Conservation (phyloP, 257 asterid species). For the Cinchona pubescens region DNA sequence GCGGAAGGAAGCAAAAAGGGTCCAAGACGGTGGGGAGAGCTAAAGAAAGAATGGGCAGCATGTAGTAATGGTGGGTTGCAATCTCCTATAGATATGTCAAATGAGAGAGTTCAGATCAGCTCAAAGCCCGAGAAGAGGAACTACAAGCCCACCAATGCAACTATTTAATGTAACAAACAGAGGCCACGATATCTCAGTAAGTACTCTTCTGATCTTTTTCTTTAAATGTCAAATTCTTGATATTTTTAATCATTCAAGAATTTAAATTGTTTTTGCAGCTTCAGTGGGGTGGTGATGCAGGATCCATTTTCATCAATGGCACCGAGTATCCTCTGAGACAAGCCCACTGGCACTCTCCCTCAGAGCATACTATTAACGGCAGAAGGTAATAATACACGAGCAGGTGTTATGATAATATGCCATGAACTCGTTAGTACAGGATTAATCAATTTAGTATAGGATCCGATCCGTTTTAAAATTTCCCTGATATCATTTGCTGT, state of each 20-base stretch:
- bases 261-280: slow-evolving; percentile 30
- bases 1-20: slow-evolving; percentile 40
- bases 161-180: slow-evolving; percentile 45
- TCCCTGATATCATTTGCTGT: neutral
- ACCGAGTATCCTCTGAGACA: slow-evolving; percentile 39
- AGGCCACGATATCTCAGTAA: slow-evolving; percentile 71
- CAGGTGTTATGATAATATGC: too few relatives aligned
- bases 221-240: too few relatives aligned
- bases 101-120: slow-evolving; percentile 34
- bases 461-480: too few relatives aligned
- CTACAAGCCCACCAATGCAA: slow-evolving; percentile 46
- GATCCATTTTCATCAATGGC: slow-evolving; percentile 45
- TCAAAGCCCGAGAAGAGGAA: slow-evolving; percentile 22
- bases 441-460: too few relatives aligned
- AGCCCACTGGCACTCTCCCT: slow-evolving; percentile 83
- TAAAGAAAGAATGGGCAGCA: slow-evolving; percentile 62
- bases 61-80: slow-evolving; percentile 55
- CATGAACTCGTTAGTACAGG: too few relatives aligned
- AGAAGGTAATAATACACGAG: slow-evolving; percentile 30
- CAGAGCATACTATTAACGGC: slow-evolving; percentile 70
- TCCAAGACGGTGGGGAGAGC: slow-evolving; percentile 60
- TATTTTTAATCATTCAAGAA: too few relatives aligned
- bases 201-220: neutral
- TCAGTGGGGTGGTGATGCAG: slow-evolving; percentile 55
- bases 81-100: slow-evolving; percentile 63